Evolutionary conservation across 83 land plant genomes (phyloP).

Genomic region (Diphasiastrum complanatum): DNA sequence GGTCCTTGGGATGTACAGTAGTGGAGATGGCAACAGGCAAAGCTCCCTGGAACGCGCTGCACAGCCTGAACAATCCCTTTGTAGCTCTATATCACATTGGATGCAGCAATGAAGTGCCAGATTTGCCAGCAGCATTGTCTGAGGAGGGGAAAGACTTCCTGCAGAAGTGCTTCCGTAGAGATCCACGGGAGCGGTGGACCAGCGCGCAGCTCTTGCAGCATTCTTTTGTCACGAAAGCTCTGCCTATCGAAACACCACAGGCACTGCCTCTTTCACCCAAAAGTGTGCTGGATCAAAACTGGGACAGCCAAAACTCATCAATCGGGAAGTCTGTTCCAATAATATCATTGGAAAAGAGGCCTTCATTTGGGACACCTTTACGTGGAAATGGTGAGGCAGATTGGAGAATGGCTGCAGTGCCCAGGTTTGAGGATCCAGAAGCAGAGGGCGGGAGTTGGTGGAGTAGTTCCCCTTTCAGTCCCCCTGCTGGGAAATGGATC

Average conservation of each 20-base stretch:
- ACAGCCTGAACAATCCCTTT: not conserved
- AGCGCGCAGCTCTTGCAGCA: constrained; percentile 42
- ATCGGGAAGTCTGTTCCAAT: no score
- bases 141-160: constrained; percentile 43
- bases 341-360: no score
- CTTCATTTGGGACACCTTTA: no score
- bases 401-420: no score
- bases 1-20: constrained; percentile 91
- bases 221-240: constrained; percentile 28
- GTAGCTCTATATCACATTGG: constrained; percentile 30
- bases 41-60: constrained; percentile 46
- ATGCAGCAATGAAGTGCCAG: constrained; percentile 37
- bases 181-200: constrained; percentile 42
- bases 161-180: constrained; percentile 37
- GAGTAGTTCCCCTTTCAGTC: no score
- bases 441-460: no score
- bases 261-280: constrained; percentile 24
- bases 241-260: not conserved
- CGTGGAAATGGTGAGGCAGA: no score
- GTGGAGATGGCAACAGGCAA: constrained; percentile 78
- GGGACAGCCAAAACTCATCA: no score
- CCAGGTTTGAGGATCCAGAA: no score
- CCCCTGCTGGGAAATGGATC: no score
- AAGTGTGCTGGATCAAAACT: constrained; percentile 35
- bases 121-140: constrained; percentile 37